These are phyloP conservation scores for Mallotus repandus DNA, from an alignment of 441 rosid genomes.

Conservation along the genomic window DNA sequence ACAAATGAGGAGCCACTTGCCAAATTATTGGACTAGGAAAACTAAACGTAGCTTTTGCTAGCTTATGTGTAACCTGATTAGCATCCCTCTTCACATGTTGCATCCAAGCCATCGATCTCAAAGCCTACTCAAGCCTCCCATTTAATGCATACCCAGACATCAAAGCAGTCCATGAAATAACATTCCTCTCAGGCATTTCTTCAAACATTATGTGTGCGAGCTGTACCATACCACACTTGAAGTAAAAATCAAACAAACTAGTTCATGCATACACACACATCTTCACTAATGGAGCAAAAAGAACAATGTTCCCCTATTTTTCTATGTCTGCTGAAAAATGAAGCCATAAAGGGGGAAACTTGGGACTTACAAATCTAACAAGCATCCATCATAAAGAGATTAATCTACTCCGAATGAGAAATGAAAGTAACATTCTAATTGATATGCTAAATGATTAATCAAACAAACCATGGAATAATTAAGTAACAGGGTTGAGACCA, in stretches of 20 bases:
- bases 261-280: too few species aligned
- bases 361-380: background rate
- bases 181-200: slow-evolving; percentile 63
- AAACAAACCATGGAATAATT: background rate
- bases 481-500: background rate
- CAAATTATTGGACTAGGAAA: too few species aligned
- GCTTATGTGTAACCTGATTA: too few species aligned
- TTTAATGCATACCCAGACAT: slow-evolving; percentile 79
- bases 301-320: too few species aligned
- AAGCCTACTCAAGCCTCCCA: slow-evolving; percentile 60
- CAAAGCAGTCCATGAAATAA: slow-evolving; percentile 77
- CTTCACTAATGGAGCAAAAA: too few species aligned
- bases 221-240: slow-evolving; percentile 72
- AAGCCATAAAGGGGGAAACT: background rate
- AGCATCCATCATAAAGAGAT: background rate
- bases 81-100: too few species aligned
- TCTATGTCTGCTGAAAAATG: background rate
- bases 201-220: slow-evolving; percentile 60
- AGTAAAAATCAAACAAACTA: slow-evolving; percentile 71
- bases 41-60: too few species aligned
- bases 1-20: too few species aligned
- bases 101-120: too few species aligned
- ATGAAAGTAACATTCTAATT: background rate
- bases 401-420: background rate
- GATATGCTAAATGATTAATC: background rate